Percentiles rank a stretch among this genome's conserved stretches.
Conservation (phyloP, 352 stramenopile species). For the Pythium chondricola region DNA sequence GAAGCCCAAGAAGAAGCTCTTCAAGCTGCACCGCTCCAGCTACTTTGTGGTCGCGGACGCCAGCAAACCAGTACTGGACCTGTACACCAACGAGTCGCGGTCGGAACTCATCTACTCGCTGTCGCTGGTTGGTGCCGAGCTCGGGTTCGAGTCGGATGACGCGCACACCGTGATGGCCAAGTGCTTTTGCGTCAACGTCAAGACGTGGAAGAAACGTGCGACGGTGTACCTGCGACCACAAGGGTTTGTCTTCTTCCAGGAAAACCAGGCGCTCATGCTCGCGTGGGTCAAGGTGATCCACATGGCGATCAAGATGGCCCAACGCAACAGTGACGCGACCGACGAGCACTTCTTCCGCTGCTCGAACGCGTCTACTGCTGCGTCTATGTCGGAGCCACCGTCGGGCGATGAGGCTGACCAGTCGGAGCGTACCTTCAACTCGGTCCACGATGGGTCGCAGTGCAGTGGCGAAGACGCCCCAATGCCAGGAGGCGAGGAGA, state of each 20-base stretch:
- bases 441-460: constrained; percentile 4
- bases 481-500: not conserved
- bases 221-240: constrained; percentile 52
- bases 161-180: constrained; percentile 64
- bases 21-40: constrained; percentile 33
- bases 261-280: constrained; percentile 60
- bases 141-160: constrained; percentile 67
- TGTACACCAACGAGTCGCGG: constrained; percentile 54
- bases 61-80: constrained; percentile 44
- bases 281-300: constrained; percentile 78
- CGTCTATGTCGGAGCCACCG: not conserved
- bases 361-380: constrained; percentile 17
- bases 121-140: constrained; percentile 41
- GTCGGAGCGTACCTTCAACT: constrained; percentile 1
- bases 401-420: constrained; percentile 10
- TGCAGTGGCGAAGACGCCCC: not conserved
- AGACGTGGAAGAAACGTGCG: constrained; percentile 64
- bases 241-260: constrained; percentile 68
- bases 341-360: constrained; percentile 31
- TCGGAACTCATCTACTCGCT: constrained; percentile 54
- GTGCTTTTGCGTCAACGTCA: constrained; percentile 67
- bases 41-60: constrained; percentile 49
- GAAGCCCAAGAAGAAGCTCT: constrained; percentile 49
- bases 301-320: constrained; percentile 49
- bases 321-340: constrained; percentile 18